Evolutionary conservation across 352 stramenopile species (phyloP).

Genomic region (Pythium oligandrum): DNA sequence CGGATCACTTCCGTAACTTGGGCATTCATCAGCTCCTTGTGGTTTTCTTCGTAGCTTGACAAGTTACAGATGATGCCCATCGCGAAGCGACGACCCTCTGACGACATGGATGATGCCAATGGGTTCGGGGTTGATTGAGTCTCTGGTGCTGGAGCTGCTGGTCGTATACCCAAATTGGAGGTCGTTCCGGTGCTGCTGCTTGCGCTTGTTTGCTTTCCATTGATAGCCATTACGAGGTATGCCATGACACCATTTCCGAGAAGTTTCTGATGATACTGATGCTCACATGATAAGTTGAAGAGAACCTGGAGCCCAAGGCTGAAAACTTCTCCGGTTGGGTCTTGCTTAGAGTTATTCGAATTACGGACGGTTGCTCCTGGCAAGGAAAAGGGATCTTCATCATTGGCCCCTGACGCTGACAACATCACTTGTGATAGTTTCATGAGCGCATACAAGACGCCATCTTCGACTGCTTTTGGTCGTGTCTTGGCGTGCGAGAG

Average conservation of each 20-base stretch:
- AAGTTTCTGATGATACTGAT: conserved; percentile 62
- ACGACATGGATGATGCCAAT: conserved; percentile 16
- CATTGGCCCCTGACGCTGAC: conserved; percentile 8
- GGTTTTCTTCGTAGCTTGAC: conserved; percentile 67
- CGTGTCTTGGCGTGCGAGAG: conserved; percentile 52
- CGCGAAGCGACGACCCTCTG: conserved; percentile 45
- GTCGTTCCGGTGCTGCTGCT: too few relatives aligned
- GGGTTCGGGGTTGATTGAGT: background rate
- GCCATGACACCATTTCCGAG: conserved; percentile 67
- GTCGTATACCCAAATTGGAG: too few relatives aligned
- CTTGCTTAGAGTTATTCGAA: background rate
- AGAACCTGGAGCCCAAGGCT: conserved; percentile 65
- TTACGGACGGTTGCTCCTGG: background rate
- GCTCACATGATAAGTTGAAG: conserved; percentile 72
- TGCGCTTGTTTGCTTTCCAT: conserved; percentile 11
- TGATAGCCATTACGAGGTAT: conserved; percentile 53
- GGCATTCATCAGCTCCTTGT: conserved; percentile 74
- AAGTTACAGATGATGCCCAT: conserved; percentile 78
- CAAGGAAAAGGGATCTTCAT: background rate
- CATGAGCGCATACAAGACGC: conserved; percentile 75
- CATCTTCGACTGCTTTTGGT: conserved; percentile 61
- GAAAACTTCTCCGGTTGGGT: conserved; percentile 53
- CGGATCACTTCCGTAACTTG: conserved; percentile 66
- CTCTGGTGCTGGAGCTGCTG: background rate
- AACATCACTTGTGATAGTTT: conserved; percentile 69